phyloP scores from a whole-genome alignment of 1,284 basidiomycete genomes.

The Ganoderma leucocontextum region DNA sequence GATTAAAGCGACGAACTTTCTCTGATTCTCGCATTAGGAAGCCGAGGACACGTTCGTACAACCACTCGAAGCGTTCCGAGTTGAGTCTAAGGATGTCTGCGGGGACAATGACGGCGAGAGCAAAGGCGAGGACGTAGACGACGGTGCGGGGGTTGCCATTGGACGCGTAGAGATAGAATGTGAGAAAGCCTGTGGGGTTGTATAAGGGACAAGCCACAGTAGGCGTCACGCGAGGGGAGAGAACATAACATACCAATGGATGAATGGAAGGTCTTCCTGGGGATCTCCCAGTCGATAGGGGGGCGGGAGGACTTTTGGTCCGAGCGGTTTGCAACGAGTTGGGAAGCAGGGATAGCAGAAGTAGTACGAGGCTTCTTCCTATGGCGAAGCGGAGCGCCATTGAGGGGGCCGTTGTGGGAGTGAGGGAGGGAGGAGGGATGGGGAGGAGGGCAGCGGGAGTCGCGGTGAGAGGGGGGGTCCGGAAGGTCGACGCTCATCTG shows the following conservation, averaged over 20 bases:
- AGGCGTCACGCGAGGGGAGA: slow-evolving; percentile 12
- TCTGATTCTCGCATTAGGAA: slow-evolving; percentile 96
- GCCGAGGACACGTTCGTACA: slow-evolving; percentile 84
- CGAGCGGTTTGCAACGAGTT: slow-evolving; percentile 22
- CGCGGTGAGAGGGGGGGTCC: not conserved
- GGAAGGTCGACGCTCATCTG: slow-evolving; percentile 28
- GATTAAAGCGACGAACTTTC: slow-evolving; percentile 57
- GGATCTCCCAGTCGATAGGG: slow-evolving; percentile 82
- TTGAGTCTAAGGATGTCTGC: slow-evolving; percentile 85
- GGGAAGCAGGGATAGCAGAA: slow-evolving; percentile 17
- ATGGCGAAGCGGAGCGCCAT: slow-evolving; percentile 27
- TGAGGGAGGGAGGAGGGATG: slow-evolving; percentile 2
- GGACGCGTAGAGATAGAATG: slow-evolving; percentile 77
- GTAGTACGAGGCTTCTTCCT: slow-evolving; percentile 28
- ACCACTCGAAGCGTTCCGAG: slow-evolving; percentile 70
- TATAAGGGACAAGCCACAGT: not conserved
- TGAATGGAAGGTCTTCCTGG: slow-evolving; percentile 90
- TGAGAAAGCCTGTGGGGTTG: slow-evolving; percentile 75
- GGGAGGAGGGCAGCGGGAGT: slow-evolving; percentile 17
- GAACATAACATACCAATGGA: slow-evolving; percentile 76
- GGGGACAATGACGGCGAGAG: slow-evolving; percentile 76
- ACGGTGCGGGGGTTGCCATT: slow-evolving; percentile 66
- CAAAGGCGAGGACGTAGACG: slow-evolving; percentile 69
- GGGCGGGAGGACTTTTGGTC: slow-evolving; percentile 21
- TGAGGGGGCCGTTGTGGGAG: slow-evolving; percentile 18